Conservation (phyloP, 1,139 yeast genomes). For the Nematodospora anomalae region DNA sequence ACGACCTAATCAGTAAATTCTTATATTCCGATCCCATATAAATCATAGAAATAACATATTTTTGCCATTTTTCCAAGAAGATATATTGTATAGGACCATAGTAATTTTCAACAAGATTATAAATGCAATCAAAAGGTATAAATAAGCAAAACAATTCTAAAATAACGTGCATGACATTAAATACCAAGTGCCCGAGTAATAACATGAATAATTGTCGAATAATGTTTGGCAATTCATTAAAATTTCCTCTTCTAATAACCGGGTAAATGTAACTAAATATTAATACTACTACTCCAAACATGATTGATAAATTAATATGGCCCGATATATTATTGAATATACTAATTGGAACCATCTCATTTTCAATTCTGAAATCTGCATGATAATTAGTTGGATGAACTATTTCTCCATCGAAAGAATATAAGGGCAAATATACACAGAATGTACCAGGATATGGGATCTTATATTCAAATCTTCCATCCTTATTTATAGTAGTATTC, state of each 20-base stretch:
- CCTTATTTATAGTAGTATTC: slow-evolving; percentile 8
- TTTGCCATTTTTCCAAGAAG: slow-evolving; percentile 12
- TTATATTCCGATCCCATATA: slow-evolving; percentile 14
- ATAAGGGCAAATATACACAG: slow-evolving; percentile 17
- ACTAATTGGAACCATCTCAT: slow-evolving; percentile 12
- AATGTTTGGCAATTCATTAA: slow-evolving; percentile 8
- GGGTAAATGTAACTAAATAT: slow-evolving; percentile 11
- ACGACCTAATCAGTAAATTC: slow-evolving; percentile 6
- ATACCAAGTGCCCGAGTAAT: slow-evolving; percentile 7
- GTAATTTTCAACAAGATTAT: slow-evolving; percentile 7
- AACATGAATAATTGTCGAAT: slow-evolving; percentile 6
- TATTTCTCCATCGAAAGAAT: slow-evolving; percentile 8
- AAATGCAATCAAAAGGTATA: slow-evolving; percentile 10
- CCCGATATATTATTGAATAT: slow-evolving; percentile 11
- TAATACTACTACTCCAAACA: slow-evolving; percentile 9
- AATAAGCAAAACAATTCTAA: slow-evolving; percentile 9
- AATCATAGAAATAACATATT: slow-evolving; percentile 7
- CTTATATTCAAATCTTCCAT: slow-evolving; percentile 8
- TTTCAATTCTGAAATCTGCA: slow-evolving; percentile 10
- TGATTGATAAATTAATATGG: slow-evolving; percentile 10
- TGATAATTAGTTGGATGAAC: slow-evolving; percentile 12
- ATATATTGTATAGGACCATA: slow-evolving; percentile 9
- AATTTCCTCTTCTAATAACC: slow-evolving; percentile 3
- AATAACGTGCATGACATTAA: slow-evolving; percentile 6
- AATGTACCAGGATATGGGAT: slow-evolving; percentile 13